Evolutionary conservation across 2,329 filamentous ascomycete species (phyloP).

Genomic region (Tympanopsis confertula): DNA sequence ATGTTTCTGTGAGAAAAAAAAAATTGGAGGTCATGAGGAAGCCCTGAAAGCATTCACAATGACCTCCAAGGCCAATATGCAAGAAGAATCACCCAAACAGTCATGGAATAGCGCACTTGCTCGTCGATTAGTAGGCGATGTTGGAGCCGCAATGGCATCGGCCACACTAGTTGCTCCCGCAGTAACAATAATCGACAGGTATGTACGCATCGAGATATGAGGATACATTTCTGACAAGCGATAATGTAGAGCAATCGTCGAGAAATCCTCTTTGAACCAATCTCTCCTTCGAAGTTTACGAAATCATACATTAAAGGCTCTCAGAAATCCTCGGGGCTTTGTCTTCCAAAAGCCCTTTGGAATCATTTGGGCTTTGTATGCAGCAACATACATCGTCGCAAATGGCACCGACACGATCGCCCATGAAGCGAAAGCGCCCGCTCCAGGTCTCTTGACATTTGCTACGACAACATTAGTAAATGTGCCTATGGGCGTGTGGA

Average conservation of each 20-base stretch:
- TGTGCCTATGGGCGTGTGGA: neutral
- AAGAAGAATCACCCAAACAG: no score
- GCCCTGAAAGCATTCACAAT: no score
- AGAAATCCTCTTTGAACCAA: constrained; percentile 5
- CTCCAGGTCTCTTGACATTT: neutral
- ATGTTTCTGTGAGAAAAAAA: no score
- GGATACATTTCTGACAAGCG: constrained; percentile 1
- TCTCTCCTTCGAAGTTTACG: constrained; percentile 5
- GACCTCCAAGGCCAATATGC: no score
- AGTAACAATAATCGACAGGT: constrained; percentile 15
- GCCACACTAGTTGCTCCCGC: constrained; percentile 14
- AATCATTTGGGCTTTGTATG: constrained; percentile 16
- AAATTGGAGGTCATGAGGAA: no score
- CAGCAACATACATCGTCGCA: constrained; percentile 14
- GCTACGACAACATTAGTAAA: neutral
- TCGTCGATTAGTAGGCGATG: no score
- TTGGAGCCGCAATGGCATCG: no score
- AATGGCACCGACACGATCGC: constrained; percentile 14
- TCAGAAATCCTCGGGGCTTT: constrained; percentile 11
- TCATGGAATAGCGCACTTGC: no score
- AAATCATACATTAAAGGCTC: constrained; percentile 2
- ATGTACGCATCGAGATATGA: neutral
- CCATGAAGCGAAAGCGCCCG: constrained; percentile 3
- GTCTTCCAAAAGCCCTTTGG: constrained; percentile 11
- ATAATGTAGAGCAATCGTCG: constrained; percentile 7